A percentile compares a stretch with the other conserved stretches of the same genome.
phyloP scores from a whole-genome alignment of 2,329 filamentous ascomycete genomes.

The Botrytis pseudocinerea region DNA sequence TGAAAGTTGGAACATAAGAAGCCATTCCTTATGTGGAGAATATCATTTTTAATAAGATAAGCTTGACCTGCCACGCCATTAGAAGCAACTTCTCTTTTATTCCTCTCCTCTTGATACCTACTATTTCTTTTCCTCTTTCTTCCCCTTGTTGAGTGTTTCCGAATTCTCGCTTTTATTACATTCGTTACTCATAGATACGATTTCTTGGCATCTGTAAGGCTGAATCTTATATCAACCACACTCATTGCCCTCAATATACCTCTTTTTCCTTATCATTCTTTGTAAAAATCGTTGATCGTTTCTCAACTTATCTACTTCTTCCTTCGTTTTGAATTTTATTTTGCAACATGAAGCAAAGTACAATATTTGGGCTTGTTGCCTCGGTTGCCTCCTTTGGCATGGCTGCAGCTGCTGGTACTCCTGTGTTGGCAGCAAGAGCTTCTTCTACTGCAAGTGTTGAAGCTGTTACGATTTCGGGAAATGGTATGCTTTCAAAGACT shows the following conservation, averaged over 20 bases:
- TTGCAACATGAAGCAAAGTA: conserved; percentile 25
- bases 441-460: conserved; percentile 28
- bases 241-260: not conserved
- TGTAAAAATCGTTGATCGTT: no score
- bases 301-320: not conserved
- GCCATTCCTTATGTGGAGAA: conserved; percentile 16
- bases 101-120: not conserved
- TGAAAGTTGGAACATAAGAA: conserved; percentile 13
- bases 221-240: conserved; percentile 18
- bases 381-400: conserved; percentile 13
- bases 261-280: not conserved
- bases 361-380: conserved; percentile 10
- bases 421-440: conserved; percentile 31
- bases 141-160: not conserved
- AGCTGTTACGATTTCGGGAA: conserved; percentile 36
- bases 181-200: conserved; percentile 13
- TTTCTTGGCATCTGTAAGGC: conserved; percentile 20
- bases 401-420: conserved; percentile 28
- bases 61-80: conserved; percentile 19
- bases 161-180: not conserved
- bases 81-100: not conserved
- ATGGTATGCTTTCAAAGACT: conserved; percentile 29
- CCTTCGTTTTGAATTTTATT: not conserved
- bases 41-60: conserved; percentile 8
- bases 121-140: not conserved